Evolutionary conservation across 768 basidiomycete genomes (phyloP), one percentile per base, ranked within the genome.

Genomic region (Vararia minispora): DNA sequence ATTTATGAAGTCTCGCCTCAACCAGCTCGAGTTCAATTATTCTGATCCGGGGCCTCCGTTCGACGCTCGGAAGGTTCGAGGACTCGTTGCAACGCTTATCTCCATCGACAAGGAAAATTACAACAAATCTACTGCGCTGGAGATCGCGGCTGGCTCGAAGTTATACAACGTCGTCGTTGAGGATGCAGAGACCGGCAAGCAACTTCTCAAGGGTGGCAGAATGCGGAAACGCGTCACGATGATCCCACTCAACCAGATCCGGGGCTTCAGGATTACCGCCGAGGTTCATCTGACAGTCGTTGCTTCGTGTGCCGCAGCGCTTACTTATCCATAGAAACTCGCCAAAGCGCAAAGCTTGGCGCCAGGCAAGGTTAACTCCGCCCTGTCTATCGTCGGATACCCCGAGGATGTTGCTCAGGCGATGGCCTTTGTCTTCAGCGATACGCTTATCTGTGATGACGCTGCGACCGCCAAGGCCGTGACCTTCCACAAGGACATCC

Each of bases 141-240:
- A 99, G 58, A 80, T 97, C 45, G 78, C 86, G 13, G 92, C 91
- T 0, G 91, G 91, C 0, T 79, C 75, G 1, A 84, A 82, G 47
- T 66, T 99, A 7, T 95, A 84, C 61, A 89, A 98, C 46, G 88
- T 98, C 26, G 84, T 98, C 20, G 86, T 98, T 6, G 79, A 92
- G 47, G 79, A 94, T 52, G 91, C 97, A 59, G 72, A 72, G 40
- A 75, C 92, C 31, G 92, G 90, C 21, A 85, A 83, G 49, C 77
- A 84, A 21, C 69, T 98, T 18, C 63, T 98, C 33, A 73, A 83
- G 53, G 76, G 82, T 33, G 79, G 80, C 7, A 63, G 66, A 34
- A 72, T 98, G 48, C 80, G 75, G 63, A 89, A 83, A 58, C 76
- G 91, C 14, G 85, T 94, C 14, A 95, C 90, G 0, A 77, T 95